A percentile compares a stretch with the other conserved stretches of the same genome.
These are phyloP conservation scores for Tuber magnatum DNA, from an alignment of 495 filamentous ascomycete genomes.

Conservation along the genomic window DNA sequence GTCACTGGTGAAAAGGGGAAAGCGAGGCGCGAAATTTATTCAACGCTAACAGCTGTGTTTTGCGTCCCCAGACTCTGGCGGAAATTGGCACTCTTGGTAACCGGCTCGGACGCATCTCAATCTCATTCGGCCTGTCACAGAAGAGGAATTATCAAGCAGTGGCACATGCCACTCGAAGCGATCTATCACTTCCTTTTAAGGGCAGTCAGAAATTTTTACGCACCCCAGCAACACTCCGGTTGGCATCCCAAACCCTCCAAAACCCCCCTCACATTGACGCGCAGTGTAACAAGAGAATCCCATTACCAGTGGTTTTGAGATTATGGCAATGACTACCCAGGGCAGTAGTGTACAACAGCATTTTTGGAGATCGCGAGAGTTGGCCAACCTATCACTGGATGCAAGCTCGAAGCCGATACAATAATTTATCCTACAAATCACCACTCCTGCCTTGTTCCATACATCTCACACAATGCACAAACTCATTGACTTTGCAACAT, in stretches of 20 bases:
- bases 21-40: background rate
- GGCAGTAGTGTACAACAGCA: background rate
- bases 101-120: background rate
- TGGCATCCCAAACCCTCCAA: background rate
- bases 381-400: background rate
- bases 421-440: background rate
- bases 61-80: background rate
- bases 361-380: background rate
- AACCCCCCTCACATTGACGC: background rate
- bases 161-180: background rate
- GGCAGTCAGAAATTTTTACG: background rate
- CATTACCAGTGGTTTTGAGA: background rate
- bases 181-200: background rate
- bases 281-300: background rate
- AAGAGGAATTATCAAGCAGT: background rate
- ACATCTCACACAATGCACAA: slow-evolving; percentile 5
- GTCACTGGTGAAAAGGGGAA: background rate
- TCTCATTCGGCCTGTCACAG: background rate
- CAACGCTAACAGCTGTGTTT: background rate
- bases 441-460: background rate
- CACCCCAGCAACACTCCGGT: background rate
- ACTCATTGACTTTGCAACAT: slow-evolving; percentile 52
- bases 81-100: background rate
- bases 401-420: background rate
- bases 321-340: background rate